A percentile compares a stretch with the other conserved stretches of the same genome.
Evolutionary conservation across 83 land plant genomes (phyloP).

Genomic region (Larix sibirica): DNA sequence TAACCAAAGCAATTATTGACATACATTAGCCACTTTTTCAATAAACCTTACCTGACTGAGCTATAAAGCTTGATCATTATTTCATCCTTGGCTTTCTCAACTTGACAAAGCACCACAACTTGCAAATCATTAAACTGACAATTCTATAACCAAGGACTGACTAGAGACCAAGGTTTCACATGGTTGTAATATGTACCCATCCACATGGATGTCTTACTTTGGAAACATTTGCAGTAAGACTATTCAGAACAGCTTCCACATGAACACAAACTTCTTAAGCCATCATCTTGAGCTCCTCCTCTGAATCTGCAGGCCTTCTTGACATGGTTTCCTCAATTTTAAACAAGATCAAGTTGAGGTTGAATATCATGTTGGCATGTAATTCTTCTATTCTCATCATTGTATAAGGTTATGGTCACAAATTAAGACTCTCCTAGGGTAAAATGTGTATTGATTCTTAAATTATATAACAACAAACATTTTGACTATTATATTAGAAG

Average conservation of each 20-base stretch:
- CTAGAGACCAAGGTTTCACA: background rate
- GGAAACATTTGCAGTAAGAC: conserved; percentile 98
- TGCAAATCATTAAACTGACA: conserved; percentile 18
- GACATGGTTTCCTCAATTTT: conserved; percentile 71
- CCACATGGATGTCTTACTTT: conserved; percentile 46
- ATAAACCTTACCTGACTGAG: conserved; percentile 52
- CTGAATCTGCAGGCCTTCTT: conserved; percentile 92
- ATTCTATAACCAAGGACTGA: background rate
- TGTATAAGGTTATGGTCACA: background rate
- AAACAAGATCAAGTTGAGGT: background rate
- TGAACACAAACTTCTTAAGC: conserved; percentile 98
- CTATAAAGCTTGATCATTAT: conserved; percentile 96
- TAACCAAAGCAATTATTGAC: background rate
- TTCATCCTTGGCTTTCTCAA: conserved; percentile 96
- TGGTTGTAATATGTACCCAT: background rate
- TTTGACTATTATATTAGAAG: background rate
- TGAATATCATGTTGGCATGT: background rate
- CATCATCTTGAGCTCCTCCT: conserved; percentile 97
- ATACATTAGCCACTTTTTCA: background rate
- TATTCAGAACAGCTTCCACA: conserved; percentile 97
- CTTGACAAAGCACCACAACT: conserved; percentile 97
- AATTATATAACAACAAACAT: background rate
- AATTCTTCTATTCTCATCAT: background rate
- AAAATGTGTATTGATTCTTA: background rate
- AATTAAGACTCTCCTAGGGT: background rate